phyloP scores from a whole-genome alignment of 257 asterid species.

The Solanum sejunctum region DNA sequence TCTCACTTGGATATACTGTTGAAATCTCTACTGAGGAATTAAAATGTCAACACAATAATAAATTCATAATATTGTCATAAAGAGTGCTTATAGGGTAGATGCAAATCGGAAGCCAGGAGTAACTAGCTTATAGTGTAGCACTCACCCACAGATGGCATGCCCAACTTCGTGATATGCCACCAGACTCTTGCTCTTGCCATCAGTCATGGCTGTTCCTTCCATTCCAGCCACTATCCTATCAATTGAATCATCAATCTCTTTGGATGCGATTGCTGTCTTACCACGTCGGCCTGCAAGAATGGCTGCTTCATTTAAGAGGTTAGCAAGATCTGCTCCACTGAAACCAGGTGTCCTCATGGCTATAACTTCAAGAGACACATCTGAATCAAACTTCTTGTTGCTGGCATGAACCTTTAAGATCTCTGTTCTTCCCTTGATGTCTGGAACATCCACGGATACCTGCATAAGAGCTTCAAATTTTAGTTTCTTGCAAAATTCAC shows the following conservation, averaged over 20 bases:
- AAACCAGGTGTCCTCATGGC: slow-evolving; percentile 99
- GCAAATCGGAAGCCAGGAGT: background rate
- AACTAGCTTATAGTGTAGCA: background rate
- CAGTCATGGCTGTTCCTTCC: slow-evolving; percentile 99
- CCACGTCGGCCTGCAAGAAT: slow-evolving; percentile 94
- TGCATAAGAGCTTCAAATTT: slow-evolving; percentile 18
- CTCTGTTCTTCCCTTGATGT: slow-evolving; percentile 92
- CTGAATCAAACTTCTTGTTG: slow-evolving; percentile 74
- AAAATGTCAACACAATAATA: background rate
- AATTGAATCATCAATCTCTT: slow-evolving; percentile 92
- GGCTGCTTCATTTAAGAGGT: slow-evolving; percentile 95
- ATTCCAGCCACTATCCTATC: slow-evolving; percentile 98
- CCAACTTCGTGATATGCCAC: slow-evolving; percentile 99
- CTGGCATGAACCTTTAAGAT: slow-evolving; percentile 83
- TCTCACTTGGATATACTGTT: background rate
- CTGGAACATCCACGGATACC: slow-evolving; percentile 95
- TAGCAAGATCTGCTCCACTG: slow-evolving; percentile 99
- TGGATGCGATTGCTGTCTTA: slow-evolving; percentile 65
- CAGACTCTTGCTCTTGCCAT: slow-evolving; percentile 98
- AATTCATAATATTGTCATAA: background rate
- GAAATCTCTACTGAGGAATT: background rate
- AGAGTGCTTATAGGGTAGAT: background rate
- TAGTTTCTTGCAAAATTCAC: background rate
- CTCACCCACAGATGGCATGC: slow-evolving; percentile 98
- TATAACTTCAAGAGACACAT: slow-evolving; percentile 86